A percentile compares a stretch with the other conserved stretches of the same genome.
Conservation (phyloP, 2,329 filamentous ascomycete genomes). For the Nigrospora sphaerica region DNA sequence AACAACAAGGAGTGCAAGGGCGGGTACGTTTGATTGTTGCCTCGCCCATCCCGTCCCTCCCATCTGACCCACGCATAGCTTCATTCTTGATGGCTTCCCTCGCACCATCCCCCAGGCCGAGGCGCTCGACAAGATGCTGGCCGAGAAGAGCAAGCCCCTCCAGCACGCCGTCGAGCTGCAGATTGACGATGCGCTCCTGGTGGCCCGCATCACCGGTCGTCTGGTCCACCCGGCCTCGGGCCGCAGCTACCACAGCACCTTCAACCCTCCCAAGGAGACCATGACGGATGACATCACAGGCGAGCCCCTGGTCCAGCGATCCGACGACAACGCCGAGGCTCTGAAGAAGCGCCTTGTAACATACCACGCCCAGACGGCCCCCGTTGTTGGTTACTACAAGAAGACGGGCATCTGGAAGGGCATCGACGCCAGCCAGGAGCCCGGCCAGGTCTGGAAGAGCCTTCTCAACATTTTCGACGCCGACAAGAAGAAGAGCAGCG, state of each 20-base stretch:
- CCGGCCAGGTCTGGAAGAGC: constrained; percentile 91
- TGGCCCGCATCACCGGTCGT: constrained; percentile 93
- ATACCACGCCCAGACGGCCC: constrained; percentile 89
- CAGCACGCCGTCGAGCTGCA: constrained; percentile 95
- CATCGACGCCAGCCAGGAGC: constrained; percentile 93
- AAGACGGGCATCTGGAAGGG: constrained; percentile 95
- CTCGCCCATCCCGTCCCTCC: background rate
- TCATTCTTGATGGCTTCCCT: constrained; percentile 98
- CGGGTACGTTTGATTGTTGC: constrained; percentile 55
- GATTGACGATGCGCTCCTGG: constrained; percentile 90
- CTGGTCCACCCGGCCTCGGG: constrained; percentile 93
- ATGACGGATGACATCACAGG: constrained; percentile 98
- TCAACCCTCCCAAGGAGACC: constrained; percentile 89
- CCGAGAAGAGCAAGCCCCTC: constrained; percentile 69
- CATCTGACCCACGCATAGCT: constrained; percentile 46
- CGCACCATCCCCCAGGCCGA: constrained; percentile 93
- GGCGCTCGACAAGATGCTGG: constrained; percentile 88
- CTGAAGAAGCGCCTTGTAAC: constrained; percentile 90
- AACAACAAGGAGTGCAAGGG: constrained; percentile 93
- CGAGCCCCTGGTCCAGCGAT: constrained; percentile 92
- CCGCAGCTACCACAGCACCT: constrained; percentile 95
- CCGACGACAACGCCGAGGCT: constrained; percentile 93
- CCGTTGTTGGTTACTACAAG: constrained; percentile 94
- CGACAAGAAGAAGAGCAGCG: constrained; percentile 41
- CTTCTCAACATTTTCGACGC: constrained; percentile 77